Evolutionary conservation across 1,139 yeast genomes (phyloP).

Genomic region (Blastobotrys illinoisensis): DNA sequence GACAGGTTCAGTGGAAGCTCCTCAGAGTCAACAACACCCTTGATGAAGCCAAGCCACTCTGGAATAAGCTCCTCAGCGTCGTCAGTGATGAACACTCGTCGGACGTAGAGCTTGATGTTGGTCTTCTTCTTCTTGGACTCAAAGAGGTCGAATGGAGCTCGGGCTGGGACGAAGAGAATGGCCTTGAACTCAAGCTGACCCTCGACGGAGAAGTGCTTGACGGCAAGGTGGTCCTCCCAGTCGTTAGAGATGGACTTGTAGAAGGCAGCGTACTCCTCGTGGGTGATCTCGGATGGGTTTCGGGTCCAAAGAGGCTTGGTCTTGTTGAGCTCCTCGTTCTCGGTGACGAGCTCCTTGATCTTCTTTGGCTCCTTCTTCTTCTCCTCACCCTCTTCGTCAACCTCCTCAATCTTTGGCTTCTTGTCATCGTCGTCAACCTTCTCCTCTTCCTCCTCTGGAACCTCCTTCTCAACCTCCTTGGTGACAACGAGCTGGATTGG

Average conservation of each 20-base stretch:
- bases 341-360: slow-evolving; percentile 81
- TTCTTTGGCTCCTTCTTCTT: slow-evolving; percentile 68
- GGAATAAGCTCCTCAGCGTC: slow-evolving; percentile 99
- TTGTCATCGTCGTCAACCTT: slow-evolving; percentile 52
- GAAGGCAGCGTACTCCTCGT: slow-evolving; percentile 98
- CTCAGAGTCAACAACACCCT: slow-evolving; percentile 99
- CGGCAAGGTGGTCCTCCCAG: slow-evolving; percentile 99
- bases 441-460: slow-evolving; percentile 59
- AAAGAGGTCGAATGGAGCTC: slow-evolving; percentile 98
- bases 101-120: slow-evolving; percentile 97
- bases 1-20: slow-evolving; percentile 99
- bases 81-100: slow-evolving; percentile 99
- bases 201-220: slow-evolving; percentile 99
- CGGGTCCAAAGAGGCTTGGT: slow-evolving; percentile 99
- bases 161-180: slow-evolving; percentile 93
- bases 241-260: slow-evolving; percentile 99
- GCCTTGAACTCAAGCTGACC: slow-evolving; percentile 99
- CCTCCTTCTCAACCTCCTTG: slow-evolving; percentile 97
- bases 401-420: slow-evolving; percentile 66
- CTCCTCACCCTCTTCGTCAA: slow-evolving; percentile 58
- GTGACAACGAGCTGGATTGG: slow-evolving; percentile 98
- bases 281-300: slow-evolving; percentile 95
- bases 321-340: slow-evolving; percentile 96
- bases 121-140: slow-evolving; percentile 98
- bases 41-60: slow-evolving; percentile 96